A percentile compares a stretch with the other conserved stretches of the same genome.
These are phyloP conservation scores for Polychytrium aggregatum DNA, from an alignment of 192 early-diverging fungal genomes.

Conservation along the genomic window DNA sequence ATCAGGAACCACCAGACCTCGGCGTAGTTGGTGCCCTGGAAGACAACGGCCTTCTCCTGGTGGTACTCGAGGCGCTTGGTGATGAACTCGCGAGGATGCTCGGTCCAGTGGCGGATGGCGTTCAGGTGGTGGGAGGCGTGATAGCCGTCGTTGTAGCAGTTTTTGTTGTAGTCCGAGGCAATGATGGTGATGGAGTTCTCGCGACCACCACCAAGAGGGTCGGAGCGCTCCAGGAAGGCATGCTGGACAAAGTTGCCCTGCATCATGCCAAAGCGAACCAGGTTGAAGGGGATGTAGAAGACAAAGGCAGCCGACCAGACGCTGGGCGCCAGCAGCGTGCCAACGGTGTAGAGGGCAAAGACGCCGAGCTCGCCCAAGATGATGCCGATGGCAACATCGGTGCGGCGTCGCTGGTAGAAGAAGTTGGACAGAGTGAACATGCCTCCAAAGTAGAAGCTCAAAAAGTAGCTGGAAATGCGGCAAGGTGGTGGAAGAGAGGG, in stretches of 20 bases:
- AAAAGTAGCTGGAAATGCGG: conserved; percentile 31
- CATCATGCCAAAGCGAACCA: conserved; percentile 30
- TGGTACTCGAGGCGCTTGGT: conserved; percentile 7
- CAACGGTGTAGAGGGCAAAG: conserved; percentile 2
- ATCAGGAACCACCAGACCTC: conserved; percentile 18
- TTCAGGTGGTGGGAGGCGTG: conserved; percentile 37
- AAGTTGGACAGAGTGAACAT: conserved; percentile 18
- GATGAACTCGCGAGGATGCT: conserved; percentile 28
- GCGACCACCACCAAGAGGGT: conserved; percentile 18
- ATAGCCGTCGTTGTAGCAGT: conserved; percentile 32
- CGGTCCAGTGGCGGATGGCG: conserved; percentile 26
- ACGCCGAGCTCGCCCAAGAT: conserved; percentile 9
- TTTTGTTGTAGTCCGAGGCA: conserved; percentile 18
- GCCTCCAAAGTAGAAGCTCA: conserved; percentile 19
- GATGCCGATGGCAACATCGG: neutral
- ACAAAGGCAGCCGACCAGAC: conserved; percentile 7
- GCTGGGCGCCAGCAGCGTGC: conserved; percentile 7
- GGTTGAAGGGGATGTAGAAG: conserved; percentile 17
- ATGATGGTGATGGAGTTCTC: conserved; percentile 24
- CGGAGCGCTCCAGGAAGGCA: conserved; percentile 22
- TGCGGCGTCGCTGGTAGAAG: conserved; percentile 16
- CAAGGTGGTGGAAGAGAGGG: too few species aligned
- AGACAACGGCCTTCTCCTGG: conserved; percentile 16
- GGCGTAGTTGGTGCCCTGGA: conserved; percentile 18
- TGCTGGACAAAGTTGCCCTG: conserved; percentile 35